A percentile compares a stretch with the other conserved stretches of the same genome.
phyloP scores from a whole-genome alignment of 805 yeast species.

The Teunomyces kruisii region DNA sequence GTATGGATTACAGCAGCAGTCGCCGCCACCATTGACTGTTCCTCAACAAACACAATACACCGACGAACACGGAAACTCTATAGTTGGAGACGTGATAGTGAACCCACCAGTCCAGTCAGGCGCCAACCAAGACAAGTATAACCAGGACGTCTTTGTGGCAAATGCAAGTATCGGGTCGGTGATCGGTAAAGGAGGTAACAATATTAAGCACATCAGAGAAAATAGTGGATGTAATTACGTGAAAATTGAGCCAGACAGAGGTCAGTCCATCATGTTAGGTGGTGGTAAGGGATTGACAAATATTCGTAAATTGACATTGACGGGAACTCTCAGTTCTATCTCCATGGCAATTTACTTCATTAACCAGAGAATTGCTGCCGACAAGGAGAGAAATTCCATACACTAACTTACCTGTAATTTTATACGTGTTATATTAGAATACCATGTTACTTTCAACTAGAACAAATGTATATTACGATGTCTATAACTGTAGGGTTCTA shows the following conservation, averaged over 20 bases:
- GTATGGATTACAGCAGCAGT: neutral
- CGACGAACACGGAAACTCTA: conserved; percentile 45
- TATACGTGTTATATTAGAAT: neutral
- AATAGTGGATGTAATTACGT: conserved; percentile 72
- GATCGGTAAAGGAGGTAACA: conserved; percentile 84
- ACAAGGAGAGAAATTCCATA: conserved; percentile 48
- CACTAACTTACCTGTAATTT: conserved; percentile 4
- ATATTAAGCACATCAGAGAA: conserved; percentile 73
- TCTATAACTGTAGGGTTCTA: neutral
- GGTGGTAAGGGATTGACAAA: conserved; percentile 44
- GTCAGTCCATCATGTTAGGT: conserved; percentile 49
- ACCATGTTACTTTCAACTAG: neutral
- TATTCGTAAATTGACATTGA: conserved; percentile 60
- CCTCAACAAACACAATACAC: conserved; percentile 32
- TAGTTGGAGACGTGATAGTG: conserved; percentile 45
- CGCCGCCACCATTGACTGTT: conserved; percentile 2
- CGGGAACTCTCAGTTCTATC: conserved; percentile 65
- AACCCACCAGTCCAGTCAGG: conserved; percentile 35
- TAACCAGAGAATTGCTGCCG: conserved; percentile 68
- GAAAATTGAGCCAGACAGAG: conserved; percentile 60
- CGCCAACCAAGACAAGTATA: conserved; percentile 48
- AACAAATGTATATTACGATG: neutral
- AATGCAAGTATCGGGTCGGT: conserved; percentile 78
- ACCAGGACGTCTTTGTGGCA: conserved; percentile 74
- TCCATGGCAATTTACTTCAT: conserved; percentile 73